Evolutionary conservation across 1,284 basidiomycete genomes (phyloP), one percentile per base, ranked within the genome.

Genomic region (Irpex sp.): DNA sequence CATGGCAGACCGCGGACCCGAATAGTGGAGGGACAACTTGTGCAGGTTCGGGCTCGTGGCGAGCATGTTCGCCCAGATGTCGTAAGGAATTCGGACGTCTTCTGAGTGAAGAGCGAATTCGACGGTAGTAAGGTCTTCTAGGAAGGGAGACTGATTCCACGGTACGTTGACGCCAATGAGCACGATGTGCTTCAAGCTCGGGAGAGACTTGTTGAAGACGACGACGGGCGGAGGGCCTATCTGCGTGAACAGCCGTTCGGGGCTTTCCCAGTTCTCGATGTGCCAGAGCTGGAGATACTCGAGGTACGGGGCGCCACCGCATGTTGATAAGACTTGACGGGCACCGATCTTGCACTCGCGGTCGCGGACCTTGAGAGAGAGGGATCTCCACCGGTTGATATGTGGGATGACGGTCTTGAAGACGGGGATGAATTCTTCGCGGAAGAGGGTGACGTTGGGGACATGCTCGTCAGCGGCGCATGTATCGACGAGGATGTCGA

Each of bases 161-260:
- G 83, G 82, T 48, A 88, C 78, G 70, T 87, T 87, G 63, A 88
- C 85, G 61, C 86, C 86, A 65, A 86, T 84, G 61, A 88, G 76
- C 34, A 83, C 83, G 58, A 87, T 77, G 67, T 85, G 81, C 66
- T 75, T 78, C 40, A 86, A 73, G 9, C 72, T 70, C 13, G 85
- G 85, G 19, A 85, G 76, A 13, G 70, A 64, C 66, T 84, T 83
- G 67, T 74, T 73, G 72, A 87, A 86, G 48, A 85, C 80, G 64
- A 78, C 74, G 17, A 86, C 85, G 13, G 85, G 85, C 3, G 81
- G 80, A n/a, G 80, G 76, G 65, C 83, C 80, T 21, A 84, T 86
- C 9, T 83, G 82, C 59, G 80, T 73, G 69, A 79, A 81, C 4
- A 85, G 77, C 59, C 80, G 77, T 64, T 83, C 79, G 0, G 80